Conservation (phyloP, 768 basidiomycete genomes). For the Rhizopogon vesiculosus region DNA sequence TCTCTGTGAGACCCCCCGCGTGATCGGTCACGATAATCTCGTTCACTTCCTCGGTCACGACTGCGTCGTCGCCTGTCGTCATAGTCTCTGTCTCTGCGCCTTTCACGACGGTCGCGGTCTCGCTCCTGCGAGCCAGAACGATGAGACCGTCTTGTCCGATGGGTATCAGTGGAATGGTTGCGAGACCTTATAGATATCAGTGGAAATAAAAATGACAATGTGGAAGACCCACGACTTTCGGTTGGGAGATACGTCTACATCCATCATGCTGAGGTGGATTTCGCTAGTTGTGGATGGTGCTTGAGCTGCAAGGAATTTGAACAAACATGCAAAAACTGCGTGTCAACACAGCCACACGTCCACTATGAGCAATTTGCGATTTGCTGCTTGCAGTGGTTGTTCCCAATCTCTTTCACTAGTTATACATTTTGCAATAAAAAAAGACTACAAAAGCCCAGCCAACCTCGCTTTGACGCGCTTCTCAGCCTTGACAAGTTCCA, state of each 20-base stretch:
- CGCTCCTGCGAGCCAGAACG: constrained; percentile 64
- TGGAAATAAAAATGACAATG: not conserved
- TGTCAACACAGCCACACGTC: constrained; percentile 19
- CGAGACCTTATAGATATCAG: constrained; percentile 44
- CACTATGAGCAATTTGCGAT: constrained; percentile 1
- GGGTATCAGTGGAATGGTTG: constrained; percentile 74
- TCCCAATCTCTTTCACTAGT: not conserved
- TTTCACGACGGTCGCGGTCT: constrained; percentile 46
- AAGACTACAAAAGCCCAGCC: constrained; percentile 32
- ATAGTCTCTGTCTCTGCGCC: constrained; percentile 46
- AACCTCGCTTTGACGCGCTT: constrained; percentile 50
- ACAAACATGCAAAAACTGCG: constrained; percentile 33
- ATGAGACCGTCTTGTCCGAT: constrained; percentile 67
- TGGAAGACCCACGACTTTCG: constrained; percentile 51
- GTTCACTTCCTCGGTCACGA: constrained; percentile 52
- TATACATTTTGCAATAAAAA: not conserved
- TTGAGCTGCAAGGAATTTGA: constrained; percentile 4
- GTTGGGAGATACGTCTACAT: constrained; percentile 56
- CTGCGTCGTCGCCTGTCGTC: constrained; percentile 62
- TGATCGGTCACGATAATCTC: constrained; percentile 45
- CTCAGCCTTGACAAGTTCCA: constrained; percentile 55
- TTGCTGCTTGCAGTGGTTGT: not conserved
- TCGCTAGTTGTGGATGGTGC: not conserved
- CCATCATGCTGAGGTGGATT: constrained; percentile 52
- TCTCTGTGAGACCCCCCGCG: constrained; percentile 45